These are phyloP conservation scores for Amphichorda felina DNA, from an alignment of 2,329 filamentous ascomycete species.

Conservation along the genomic window DNA sequence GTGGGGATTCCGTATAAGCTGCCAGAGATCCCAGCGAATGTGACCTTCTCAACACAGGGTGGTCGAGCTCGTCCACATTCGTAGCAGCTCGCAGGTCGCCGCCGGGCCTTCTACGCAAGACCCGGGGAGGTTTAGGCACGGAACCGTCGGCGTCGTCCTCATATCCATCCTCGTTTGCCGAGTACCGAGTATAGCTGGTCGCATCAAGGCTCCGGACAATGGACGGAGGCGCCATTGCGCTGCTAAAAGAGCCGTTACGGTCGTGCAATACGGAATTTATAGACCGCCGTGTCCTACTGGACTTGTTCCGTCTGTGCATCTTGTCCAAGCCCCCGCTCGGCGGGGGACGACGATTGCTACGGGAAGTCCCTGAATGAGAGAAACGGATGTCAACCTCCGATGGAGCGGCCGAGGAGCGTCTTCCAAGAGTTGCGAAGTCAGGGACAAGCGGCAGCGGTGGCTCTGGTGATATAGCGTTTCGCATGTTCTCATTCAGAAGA, in stretches of 20 bases:
- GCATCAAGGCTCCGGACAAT: slow-evolving; percentile 51
- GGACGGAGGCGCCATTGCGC: slow-evolving; percentile 35
- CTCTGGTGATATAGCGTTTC: slow-evolving; percentile 21
- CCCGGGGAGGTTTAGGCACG: slow-evolving; percentile 41
- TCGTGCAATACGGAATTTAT: slow-evolving; percentile 38
- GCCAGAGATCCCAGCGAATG: slow-evolving; percentile 48
- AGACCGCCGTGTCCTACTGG: slow-evolving; percentile 35
- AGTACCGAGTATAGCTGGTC: slow-evolving; percentile 39
- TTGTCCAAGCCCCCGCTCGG: slow-evolving; percentile 16
- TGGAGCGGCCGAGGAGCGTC: slow-evolving; percentile 8
- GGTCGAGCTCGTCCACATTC: slow-evolving; percentile 51
- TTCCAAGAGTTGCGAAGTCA: slow-evolving; percentile 28
- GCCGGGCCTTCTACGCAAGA: slow-evolving; percentile 61
- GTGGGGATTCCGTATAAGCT: slow-evolving; percentile 47
- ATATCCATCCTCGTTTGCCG: slow-evolving; percentile 32
- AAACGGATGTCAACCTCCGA: slow-evolving; percentile 23
- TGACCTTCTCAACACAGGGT: slow-evolving; percentile 34
- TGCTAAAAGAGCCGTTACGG: slow-evolving; percentile 50
- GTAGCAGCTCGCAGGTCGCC: slow-evolving; percentile 60
- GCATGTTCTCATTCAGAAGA: slow-evolving; percentile 35
- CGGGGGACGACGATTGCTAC: slow-evolving; percentile 14
- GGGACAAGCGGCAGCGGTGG: slow-evolving; percentile 35
- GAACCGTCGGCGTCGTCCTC: slow-evolving; percentile 24
- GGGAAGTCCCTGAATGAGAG: slow-evolving; percentile 7
- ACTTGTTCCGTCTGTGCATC: slow-evolving; percentile 31